Conservation (phyloP, 768 basidiomycete species). For the Phanerochaete carnosa region DNA sequence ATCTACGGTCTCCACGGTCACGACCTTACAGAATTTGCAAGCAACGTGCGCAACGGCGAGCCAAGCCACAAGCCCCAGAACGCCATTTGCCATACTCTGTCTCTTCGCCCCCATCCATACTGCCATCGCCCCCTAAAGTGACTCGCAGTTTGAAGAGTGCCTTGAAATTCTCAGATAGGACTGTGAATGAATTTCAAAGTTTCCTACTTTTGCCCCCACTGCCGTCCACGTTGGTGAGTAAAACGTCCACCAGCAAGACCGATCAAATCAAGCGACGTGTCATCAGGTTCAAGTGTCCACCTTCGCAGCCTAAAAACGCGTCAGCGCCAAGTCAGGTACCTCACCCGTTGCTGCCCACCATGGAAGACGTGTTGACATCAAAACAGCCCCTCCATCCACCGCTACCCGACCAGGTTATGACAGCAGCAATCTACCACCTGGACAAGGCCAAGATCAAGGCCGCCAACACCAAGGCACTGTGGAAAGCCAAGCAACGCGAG, state of each 20-base stretch:
- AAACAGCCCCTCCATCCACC: neutral
- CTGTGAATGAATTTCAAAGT: neutral
- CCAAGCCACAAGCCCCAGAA: neutral
- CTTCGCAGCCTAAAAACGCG: neutral
- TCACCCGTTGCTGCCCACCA: no score
- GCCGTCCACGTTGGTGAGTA: slow-evolving; percentile 1
- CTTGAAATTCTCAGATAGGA: neutral
- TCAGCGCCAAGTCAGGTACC: neutral
- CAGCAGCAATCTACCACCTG: neutral
- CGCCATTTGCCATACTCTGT: neutral
- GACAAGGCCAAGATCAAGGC: neutral
- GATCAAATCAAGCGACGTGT: slow-evolving; percentile 1
- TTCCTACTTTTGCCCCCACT: slow-evolving; percentile 15
- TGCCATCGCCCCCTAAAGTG: neutral
- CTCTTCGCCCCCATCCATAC: no score
- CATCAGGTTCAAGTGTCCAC: neutral
- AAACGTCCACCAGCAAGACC: slow-evolving; percentile 8
- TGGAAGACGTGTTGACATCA: no score
- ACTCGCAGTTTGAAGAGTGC: neutral
- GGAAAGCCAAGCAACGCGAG: slow-evolving; percentile 18
- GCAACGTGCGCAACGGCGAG: neutral
- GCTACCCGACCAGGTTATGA: slow-evolving; percentile 5
- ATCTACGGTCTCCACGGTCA: neutral
- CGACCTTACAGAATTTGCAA: neutral
- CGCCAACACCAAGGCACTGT: neutral